Percentiles rank a stretch among this genome's conserved stretches.
Conservation (phyloP, 176 grass and related monocot species). For the Oryza australiensis region DNA sequence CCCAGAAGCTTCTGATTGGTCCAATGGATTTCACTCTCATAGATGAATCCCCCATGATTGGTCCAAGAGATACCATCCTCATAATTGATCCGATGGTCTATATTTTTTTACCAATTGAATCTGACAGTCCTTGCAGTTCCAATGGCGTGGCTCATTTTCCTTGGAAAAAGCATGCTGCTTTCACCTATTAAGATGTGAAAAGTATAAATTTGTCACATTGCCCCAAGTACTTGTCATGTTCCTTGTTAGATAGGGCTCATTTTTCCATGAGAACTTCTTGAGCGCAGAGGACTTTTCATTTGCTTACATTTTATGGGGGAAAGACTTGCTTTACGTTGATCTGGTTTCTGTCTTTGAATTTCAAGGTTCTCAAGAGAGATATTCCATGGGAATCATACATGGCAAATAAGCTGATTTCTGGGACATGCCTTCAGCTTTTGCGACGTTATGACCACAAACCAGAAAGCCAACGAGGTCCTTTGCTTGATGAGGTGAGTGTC, state of each 20-base stretch:
- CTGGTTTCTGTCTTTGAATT: conserved; percentile 36
- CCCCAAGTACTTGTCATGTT: conserved; percentile 1
- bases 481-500: conserved; percentile 82
- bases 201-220: neutral
- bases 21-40: too few relatives aligned
- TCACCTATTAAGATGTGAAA: too few relatives aligned
- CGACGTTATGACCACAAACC: conserved; percentile 75
- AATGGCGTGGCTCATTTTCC: too few relatives aligned
- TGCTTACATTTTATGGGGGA: neutral
- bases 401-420: conserved; percentile 90
- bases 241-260: neutral
- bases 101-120: too few relatives aligned
- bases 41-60: too few relatives aligned
- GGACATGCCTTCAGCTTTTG: conserved; percentile 81
- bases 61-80: too few relatives aligned
- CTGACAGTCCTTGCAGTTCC: too few relatives aligned
- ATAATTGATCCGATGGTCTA: too few relatives aligned
- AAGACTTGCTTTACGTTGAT: neutral
- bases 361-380: conserved; percentile 92
- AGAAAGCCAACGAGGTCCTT: conserved; percentile 69
- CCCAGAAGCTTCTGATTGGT: too few relatives aligned
- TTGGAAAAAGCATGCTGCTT: too few relatives aligned
- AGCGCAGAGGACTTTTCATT: neutral
- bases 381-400: conserved; percentile 99
- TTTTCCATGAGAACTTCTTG: conserved; percentile 10